Conservation (phyloP, 495 filamentous ascomycete species). For the Aeminium ludgeri region DNA sequence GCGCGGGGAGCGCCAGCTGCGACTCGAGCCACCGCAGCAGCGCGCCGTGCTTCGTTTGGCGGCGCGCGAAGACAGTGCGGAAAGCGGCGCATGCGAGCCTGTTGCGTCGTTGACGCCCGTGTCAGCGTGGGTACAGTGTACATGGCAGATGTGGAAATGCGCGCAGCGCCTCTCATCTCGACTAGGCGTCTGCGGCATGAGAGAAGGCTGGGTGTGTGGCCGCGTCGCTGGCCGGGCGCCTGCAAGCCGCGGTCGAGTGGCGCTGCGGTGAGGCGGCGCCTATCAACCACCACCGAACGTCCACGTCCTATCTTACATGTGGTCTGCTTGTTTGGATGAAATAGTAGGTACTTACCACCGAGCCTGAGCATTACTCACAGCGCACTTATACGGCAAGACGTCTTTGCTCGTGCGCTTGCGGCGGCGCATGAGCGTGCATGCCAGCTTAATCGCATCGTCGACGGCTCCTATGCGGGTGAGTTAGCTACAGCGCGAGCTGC, state of each 20-base stretch:
- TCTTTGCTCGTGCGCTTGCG: slow-evolving; percentile 30
- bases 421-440: slow-evolving; percentile 47
- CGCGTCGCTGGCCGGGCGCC: too few species aligned
- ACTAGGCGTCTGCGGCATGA: too few species aligned
- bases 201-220: too few species aligned
- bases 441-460: slow-evolving; percentile 44
- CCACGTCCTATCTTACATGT: too few species aligned
- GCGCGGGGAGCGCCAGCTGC: slow-evolving; percentile 2
- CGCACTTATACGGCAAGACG: slow-evolving; percentile 36
- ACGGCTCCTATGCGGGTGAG: slow-evolving; percentile 40
- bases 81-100: slow-evolving; percentile 26
- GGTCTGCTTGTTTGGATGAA: too few species aligned
- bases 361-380: slow-evolving; percentile 46
- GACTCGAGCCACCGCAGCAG: slow-evolving; percentile 22
- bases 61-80: slow-evolving; percentile 19
- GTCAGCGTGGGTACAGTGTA: too few species aligned
- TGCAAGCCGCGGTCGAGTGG: too few species aligned
- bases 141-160: too few species aligned
- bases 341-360: slow-evolving; percentile 36
- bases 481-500: too few species aligned
- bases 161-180: too few species aligned
- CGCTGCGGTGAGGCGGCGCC: too few species aligned
- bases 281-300: too few species aligned
- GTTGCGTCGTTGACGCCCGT: slow-evolving; percentile 1
- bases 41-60: slow-evolving; percentile 21